Base-by-base conservation (phyloP, 257 asterid species). In the Cinchona pubescens region DNA sequence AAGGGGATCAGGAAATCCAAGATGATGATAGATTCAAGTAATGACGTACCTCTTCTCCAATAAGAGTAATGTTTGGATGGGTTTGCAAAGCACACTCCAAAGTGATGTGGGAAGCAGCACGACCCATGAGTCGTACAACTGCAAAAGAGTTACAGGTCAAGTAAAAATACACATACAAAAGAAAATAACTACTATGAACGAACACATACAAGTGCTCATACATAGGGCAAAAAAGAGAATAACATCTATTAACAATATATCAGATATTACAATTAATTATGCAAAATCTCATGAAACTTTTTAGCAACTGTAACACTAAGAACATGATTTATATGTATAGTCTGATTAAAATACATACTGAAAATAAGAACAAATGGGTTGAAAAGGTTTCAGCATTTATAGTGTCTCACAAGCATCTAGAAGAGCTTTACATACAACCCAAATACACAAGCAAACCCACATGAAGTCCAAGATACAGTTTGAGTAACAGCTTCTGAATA, bases 111-210 rank as follows among this genome's bases (percentile, higher is more conserved):
- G 99, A 95, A 77, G 98, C 99, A 82, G 99, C 91, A 82, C 98
- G 96, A 8, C 99, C 99, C 99, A 95, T 95, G 71, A 95, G 98
- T 76, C 98, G 85, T 72, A 95, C 99, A 86, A 95, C 99, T 95
- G 91, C 75, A 78, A 80, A 48, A 37, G 9, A n/a, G 30, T 46
- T 63, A 11, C 32, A 75, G 18, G 18, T 59, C 60, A 23, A 19
- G 13, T 62, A 13, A 29, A 34, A 78, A 21, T 15, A 56, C 63
- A 56, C 3, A 5, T 55, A 55, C 1, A 55, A 55, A 45, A 53
- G n/a, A 82, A 76, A 66, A 35, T 1, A 56, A 56, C 18, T 45
- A 40, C 40, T 34, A 21, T 34, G 14, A n/a, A 23, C 13, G 37
- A 43, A 56, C 37, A 27, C 5, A 40, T 0, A n/a, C 10, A 21